Evolutionary conservation across 2,329 filamentous ascomycete genomes (phyloP), one percentile per base, ranked within the genome.

Genomic region (Gaeumannomyces sp.): DNA sequence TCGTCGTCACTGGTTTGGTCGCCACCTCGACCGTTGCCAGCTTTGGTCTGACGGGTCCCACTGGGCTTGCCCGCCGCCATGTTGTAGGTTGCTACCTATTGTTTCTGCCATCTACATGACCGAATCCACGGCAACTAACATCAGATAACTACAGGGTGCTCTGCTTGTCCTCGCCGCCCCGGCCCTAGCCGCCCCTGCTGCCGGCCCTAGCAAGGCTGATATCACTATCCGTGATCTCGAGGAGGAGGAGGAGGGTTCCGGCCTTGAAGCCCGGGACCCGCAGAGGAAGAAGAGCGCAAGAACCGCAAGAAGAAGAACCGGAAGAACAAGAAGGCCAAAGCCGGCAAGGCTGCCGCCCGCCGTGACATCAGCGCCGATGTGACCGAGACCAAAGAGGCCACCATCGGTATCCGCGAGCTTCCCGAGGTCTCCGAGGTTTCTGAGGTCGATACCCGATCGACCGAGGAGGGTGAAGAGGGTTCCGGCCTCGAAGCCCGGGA

Each of bases 11-110:
- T 62, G 71, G 72, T 68, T 70, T 75, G 31, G 67, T 72, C 63
- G 73, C 72, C 64, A 66, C 73, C 13, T 72, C 74, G 50, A 71
- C 73, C 58, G 71, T 73, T 45, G 67, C 67, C 64, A 69, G 69
- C 65, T 75, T 72, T 68, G 68, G 73, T 67, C 56, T 72, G 35
- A 60, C 63, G 10, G 60, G 63, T 29, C 63, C 66, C 45, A 68
- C 68, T 27, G 69, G 67, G 59, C 66, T 74, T 53, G 65, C 71
- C 56, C 65, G 60, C 38, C 69, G 67, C 58, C 64, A 68, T 63
- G 65, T 70, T 33, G 58, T 60, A 33, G 19, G 58, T 60, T 60
- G 5, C 38, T 7, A 6, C 16, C 16, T 4, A 7, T 45, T 7
- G 16, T 45, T 60, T 64, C 65, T n/a, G 38, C 38, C n/a, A n/a